Conservation (phyloP, 2,329 filamentous ascomycete genomes). For the Exophiala phaeomuriformis region DNA sequence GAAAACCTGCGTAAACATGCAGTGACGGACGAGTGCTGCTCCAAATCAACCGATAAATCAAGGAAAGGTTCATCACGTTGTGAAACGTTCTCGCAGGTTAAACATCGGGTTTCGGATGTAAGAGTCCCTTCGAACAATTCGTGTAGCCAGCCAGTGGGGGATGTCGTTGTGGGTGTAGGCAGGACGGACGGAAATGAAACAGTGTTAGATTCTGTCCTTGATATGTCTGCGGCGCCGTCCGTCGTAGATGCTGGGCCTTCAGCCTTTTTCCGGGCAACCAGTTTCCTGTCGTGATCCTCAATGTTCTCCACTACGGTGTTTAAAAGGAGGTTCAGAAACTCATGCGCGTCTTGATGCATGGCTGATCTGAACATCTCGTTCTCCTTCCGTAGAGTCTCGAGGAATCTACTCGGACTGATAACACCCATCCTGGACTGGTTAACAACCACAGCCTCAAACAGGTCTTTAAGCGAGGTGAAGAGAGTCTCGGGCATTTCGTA, state of each 20-base stretch:
- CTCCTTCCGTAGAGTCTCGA: conserved; percentile 87
- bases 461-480: conserved; percentile 91
- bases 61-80: conserved; percentile 93
- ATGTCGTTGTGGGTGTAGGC: conserved; percentile 43
- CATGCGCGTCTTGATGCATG: conserved; percentile 97
- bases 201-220: conserved; percentile 46
- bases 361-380: conserved; percentile 96
- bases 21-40: conserved; percentile 92
- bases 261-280: conserved; percentile 43
- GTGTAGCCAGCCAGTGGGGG: conserved; percentile 83
- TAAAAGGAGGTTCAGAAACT: conserved; percentile 89
- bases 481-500: conserved; percentile 94
- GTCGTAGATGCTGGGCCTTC: conserved; percentile 36
- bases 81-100: conserved; percentile 93
- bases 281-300: conserved; percentile 66
- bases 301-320: conserved; percentile 95
- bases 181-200: conserved; percentile 33
- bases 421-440: conserved; percentile 79
- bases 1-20: conserved; percentile 94
- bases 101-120: conserved; percentile 90
- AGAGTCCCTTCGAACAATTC: conserved; percentile 92
- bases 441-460: conserved; percentile 82
- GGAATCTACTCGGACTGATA: conserved; percentile 81
- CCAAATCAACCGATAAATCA: conserved; percentile 90
- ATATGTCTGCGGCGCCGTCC: conserved; percentile 37